A percentile compares a stretch with the other conserved stretches of the same genome.
These are phyloP conservation scores for Bipolaris bicolor DNA, from an alignment of 2,329 filamentous ascomycete genomes.

Conservation along the genomic window DNA sequence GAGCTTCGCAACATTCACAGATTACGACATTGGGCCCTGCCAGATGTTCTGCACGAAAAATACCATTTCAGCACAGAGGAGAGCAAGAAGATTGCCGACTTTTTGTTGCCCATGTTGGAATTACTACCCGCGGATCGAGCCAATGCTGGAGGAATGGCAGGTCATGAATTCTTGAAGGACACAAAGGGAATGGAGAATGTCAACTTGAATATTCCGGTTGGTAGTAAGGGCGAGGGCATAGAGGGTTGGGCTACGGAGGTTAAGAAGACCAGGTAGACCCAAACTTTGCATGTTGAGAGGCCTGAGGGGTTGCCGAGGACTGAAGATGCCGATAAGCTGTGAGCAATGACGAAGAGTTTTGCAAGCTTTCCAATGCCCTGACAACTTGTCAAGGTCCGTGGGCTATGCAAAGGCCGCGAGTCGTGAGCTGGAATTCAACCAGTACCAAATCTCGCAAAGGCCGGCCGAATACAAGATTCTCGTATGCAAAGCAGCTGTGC, in stretches of 20 bases:
- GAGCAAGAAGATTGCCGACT: constrained; percentile 76
- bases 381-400: not conserved
- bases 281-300: not conserved
- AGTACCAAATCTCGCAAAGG: not conserved
- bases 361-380: not conserved
- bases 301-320: not conserved
- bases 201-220: constrained; percentile 76
- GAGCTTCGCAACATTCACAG: constrained; percentile 97
- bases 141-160: constrained; percentile 94
- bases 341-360: constrained; percentile 6
- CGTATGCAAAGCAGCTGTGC: not conserved
- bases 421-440: not conserved
- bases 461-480: not conserved
- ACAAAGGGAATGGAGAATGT: constrained; percentile 87
- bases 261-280: constrained; percentile 60
- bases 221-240: constrained; percentile 87
- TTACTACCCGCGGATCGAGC: constrained; percentile 85
- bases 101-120: constrained; percentile 90
- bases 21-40: constrained; percentile 91
- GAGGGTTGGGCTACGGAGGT: constrained; percentile 92
- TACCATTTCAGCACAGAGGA: constrained; percentile 93
- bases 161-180: constrained; percentile 80
- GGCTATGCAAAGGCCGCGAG: not conserved
- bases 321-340: constrained; percentile 1
- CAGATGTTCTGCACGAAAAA: constrained; percentile 92